Base-by-base conservation (phyloP, 2,329 filamentous ascomycete species). In the Talaromyces sp. region DNA sequence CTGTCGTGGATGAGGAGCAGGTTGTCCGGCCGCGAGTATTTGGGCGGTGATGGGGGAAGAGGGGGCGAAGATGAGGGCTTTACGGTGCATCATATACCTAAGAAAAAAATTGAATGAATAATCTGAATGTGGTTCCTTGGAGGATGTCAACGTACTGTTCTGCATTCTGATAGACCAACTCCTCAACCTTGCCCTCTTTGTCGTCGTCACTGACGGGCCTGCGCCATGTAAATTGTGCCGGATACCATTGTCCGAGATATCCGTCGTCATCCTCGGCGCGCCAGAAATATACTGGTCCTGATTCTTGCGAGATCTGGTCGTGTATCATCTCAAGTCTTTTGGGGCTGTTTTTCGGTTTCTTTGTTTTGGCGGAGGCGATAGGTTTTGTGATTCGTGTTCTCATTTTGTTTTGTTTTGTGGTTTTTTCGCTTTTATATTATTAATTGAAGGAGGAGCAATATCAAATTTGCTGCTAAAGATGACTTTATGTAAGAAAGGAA, bases 21-120 rank as follows among this genome's bases (percentile, higher is more conserved):
- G 65, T 8, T 64, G 64, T 10, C 66, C 60, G 14, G 60, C 61
- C 7, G 65, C 60, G 41, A 72, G 61, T 19, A 71, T 72, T 56
- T 65, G 58, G 1, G 64, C 54, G 6, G 70, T 71, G n/a, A 67
- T 65, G 31, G 66, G 59, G 19, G 64, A 62, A 43, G 70, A 66
- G 19, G 64, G 65, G 3, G 66, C 65, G 60, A 74, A 72, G 29
- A 72, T 63, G 6, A 73, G 61, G 9, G 70, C 70, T 64, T 75
- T 74, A 51, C 67, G 68, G 52, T 71, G 70, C 72, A 75, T 74
- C 68, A 75, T 75, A 60, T 68, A 72, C 35, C 58, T 61, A 32
- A 24, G 54, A 8, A 29, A 26, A 26, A 48, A 48, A 17, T 6
- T 61, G 60, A 57, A 65, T 62, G 50, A 60, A 54, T 8, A 32